Evolutionary conservation across 2,329 filamentous ascomycete species (phyloP).

Genomic region (Fusarium nygamai): DNA sequence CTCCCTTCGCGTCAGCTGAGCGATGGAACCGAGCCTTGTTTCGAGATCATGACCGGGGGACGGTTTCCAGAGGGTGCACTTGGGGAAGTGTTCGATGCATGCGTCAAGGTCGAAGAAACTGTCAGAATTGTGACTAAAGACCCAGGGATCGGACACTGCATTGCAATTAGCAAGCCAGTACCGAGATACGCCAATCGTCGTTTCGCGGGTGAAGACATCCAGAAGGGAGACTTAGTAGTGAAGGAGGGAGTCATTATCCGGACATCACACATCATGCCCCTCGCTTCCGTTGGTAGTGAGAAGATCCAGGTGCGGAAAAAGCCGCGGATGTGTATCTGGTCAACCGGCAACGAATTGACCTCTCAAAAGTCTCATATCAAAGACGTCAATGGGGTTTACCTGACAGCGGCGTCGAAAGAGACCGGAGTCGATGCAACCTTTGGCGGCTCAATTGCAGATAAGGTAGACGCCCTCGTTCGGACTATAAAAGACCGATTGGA

Average conservation of each 20-base stretch:
- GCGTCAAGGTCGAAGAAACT: background rate
- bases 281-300: background rate
- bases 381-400: background rate
- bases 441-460: background rate
- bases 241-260: background rate
- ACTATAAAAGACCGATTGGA: background rate
- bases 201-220: background rate
- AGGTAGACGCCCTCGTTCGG: background rate
- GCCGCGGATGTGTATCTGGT: background rate
- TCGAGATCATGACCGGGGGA: background rate
- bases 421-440: background rate
- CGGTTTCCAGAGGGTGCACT: background rate
- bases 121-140: accelerated
- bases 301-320: accelerated
- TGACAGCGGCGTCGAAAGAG: background rate
- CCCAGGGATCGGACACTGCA: accelerated
- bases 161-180: background rate
- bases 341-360: background rate
- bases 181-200: background rate
- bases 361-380: background rate
- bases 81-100: background rate
- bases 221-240: background rate
- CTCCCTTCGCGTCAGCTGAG: accelerated
- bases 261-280: background rate
- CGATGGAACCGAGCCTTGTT: background rate